Percentiles rank a stretch among this genome's conserved stretches.
These are phyloP conservation scores for Naganishia randhawae DNA, from an alignment of 768 basidiomycete genomes.

Conservation along the genomic window DNA sequence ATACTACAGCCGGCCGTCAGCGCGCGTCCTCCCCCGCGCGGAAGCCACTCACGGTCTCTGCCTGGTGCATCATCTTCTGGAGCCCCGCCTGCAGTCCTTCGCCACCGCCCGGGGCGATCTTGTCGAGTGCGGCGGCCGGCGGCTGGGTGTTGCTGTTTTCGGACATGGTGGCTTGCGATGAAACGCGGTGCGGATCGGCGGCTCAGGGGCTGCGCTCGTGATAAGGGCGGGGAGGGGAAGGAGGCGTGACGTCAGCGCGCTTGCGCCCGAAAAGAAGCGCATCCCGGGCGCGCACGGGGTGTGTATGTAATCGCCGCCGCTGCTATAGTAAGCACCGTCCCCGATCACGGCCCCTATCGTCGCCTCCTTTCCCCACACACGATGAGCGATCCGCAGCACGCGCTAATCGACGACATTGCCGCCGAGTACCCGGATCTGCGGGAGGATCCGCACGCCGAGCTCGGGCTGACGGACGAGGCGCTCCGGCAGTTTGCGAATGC, in stretches of 20 bases:
- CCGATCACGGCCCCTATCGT: background rate
- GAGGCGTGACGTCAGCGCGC: background rate
- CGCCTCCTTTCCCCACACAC: background rate
- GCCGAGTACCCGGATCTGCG: conserved; percentile 12
- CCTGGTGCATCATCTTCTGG: conserved; percentile 10
- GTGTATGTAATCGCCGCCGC: background rate
- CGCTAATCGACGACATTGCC: conserved; percentile 15
- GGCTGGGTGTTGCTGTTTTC: conserved; percentile 11
- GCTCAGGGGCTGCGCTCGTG: too few relatives aligned
- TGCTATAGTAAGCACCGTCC: conserved; percentile 8
- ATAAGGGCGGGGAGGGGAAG: too few relatives aligned
- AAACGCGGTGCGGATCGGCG: background rate
- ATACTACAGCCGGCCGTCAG: too few relatives aligned
- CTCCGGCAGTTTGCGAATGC: conserved; percentile 23
- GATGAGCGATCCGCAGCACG: background rate
- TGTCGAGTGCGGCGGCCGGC: background rate
- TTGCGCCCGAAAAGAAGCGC: background rate
- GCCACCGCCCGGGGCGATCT: background rate
- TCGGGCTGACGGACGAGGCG: conserved; percentile 7
- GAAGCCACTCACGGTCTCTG: background rate
- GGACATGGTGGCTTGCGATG: background rate
- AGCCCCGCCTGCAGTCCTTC: background rate
- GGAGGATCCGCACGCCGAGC: background rate
- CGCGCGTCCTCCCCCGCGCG: too few relatives aligned
- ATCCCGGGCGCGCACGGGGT: conserved; percentile 1